Evolutionary conservation across 75 land plant species (phyloP).

Genomic region (Isoetes taiwanensis): DNA sequence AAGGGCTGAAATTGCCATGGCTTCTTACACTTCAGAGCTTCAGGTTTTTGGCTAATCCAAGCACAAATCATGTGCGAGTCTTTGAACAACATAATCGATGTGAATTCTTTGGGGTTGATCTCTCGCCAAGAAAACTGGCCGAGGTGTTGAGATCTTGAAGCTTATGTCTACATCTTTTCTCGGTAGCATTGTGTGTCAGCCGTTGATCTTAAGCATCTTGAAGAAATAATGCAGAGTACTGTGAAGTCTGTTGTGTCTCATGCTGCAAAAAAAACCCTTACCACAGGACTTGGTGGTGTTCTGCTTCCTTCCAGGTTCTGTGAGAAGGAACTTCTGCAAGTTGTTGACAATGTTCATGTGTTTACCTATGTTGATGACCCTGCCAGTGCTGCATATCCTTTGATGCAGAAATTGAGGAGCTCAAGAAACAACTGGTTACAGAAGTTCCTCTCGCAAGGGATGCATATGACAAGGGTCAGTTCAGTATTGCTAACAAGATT

Average conservation of each 20-base stretch:
- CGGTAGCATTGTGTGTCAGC: conserved; percentile 32
- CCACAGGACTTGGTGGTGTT: not conserved
- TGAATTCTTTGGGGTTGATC: conserved; percentile 64
- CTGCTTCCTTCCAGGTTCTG: conserved; percentile 35
- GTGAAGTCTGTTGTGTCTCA: too few species aligned
- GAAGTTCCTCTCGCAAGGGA: conserved; percentile 22
- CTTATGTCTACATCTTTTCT: conserved; percentile 34
- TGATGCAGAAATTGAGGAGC: conserved; percentile 44
- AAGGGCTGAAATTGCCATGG: conserved; percentile 21
- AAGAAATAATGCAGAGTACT: too few species aligned
- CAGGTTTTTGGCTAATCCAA: conserved; percentile 18
- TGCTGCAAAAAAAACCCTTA: not conserved
- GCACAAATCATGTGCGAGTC: conserved; percentile 13
- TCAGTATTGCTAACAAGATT: conserved; percentile 29
- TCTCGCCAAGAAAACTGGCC: conserved; percentile 57
- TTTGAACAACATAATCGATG: conserved; percentile 47
- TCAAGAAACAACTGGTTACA: conserved; percentile 15
- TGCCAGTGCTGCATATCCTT: conserved; percentile 32
- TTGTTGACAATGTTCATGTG: conserved; percentile 37
- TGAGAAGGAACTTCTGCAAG: conserved; percentile 41
- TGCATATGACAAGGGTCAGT: conserved; percentile 29
- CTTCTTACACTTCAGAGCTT: conserved; percentile 15
- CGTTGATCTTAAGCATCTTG: too few species aligned
- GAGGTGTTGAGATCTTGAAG: conserved; percentile 60
- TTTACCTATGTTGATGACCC: conserved; percentile 53